A percentile compares a stretch with the other conserved stretches of the same genome.
phyloP scores from a whole-genome alignment of 768 basidiomycete genomes.

The Pseudohyphozyma bogoriensis region DNA sequence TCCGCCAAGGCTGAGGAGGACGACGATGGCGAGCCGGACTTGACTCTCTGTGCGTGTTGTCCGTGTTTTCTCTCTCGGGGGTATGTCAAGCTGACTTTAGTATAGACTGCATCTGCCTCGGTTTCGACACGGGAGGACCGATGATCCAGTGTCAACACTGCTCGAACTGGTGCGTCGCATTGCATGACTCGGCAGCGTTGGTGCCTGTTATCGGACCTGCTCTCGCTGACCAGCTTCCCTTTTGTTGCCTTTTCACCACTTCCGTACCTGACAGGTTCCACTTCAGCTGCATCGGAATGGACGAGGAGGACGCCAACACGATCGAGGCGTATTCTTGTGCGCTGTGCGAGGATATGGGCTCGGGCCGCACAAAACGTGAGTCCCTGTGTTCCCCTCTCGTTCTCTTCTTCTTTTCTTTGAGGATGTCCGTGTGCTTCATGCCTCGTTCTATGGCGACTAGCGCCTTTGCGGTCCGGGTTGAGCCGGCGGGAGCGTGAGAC shows the following conservation, averaged over 20 bases:
- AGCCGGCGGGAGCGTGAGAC: too few relatives aligned
- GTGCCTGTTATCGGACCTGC: background rate
- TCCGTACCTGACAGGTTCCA: slow-evolving; percentile 55
- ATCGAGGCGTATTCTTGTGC: slow-evolving; percentile 43
- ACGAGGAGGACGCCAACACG: slow-evolving; percentile 57
- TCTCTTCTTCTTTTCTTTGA: background rate
- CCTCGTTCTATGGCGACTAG: too few relatives aligned
- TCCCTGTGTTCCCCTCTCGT: background rate
- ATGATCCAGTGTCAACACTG: slow-evolving; percentile 62
- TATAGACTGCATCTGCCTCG: slow-evolving; percentile 53
- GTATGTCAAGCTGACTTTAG: background rate
- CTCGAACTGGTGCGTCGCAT: slow-evolving; percentile 52
- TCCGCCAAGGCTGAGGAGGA: too few relatives aligned
- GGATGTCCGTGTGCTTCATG: too few relatives aligned
- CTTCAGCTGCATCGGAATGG: slow-evolving; percentile 62
- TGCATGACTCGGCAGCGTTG: background rate
- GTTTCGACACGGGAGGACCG: slow-evolving; percentile 60
- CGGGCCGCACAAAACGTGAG: slow-evolving; percentile 28
- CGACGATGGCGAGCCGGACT: slow-evolving; percentile 9
- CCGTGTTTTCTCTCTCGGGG: background rate
- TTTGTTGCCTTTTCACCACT: background rate
- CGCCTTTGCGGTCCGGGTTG: too few relatives aligned
- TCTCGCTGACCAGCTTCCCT: background rate
- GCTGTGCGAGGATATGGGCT: slow-evolving; percentile 31
- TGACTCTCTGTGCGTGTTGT: slow-evolving; percentile 20